Conservation (phyloP, 495 filamentous ascomycete genomes). For the Daldinia concentrica region DNA sequence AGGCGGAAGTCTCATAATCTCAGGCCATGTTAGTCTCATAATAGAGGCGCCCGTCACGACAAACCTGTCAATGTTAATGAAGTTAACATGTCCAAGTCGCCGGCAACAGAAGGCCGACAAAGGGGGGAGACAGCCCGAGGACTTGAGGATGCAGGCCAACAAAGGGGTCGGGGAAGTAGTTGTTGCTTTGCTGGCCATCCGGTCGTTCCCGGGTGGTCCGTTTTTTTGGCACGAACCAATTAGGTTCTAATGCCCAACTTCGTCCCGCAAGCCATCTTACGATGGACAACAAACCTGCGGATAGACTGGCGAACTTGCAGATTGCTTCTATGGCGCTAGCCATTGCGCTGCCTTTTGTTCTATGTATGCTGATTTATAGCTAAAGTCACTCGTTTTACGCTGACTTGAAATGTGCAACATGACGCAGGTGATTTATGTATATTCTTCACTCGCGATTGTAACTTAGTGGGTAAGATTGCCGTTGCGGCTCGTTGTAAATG, state of each 20-base stretch:
- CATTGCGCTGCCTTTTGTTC: slow-evolving; percentile 19
- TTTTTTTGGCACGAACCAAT: slow-evolving; percentile 19
- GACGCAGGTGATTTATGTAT: background rate
- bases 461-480: background rate
- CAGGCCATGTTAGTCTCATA: slow-evolving; percentile 19
- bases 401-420: background rate
- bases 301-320: slow-evolving; percentile 32
- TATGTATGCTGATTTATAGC: slow-evolving; percentile 25
- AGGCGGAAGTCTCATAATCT: slow-evolving; percentile 24
- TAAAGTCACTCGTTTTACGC: slow-evolving; percentile 35
- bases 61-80: slow-evolving; percentile 17
- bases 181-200: slow-evolving; percentile 28
- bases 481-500: background rate
- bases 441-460: background rate
- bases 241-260: slow-evolving; percentile 20
- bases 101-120: slow-evolving; percentile 18
- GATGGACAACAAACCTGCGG: slow-evolving; percentile 23
- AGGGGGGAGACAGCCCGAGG: slow-evolving; percentile 13
- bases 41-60: slow-evolving; percentile 7
- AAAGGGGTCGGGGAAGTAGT: slow-evolving; percentile 23
- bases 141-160: slow-evolving; percentile 17
- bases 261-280: slow-evolving; percentile 15
- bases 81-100: slow-evolving; percentile 16
- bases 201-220: slow-evolving; percentile 5
- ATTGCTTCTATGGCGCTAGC: slow-evolving; percentile 25